These are phyloP conservation scores for Hirsutella rhossiliensis DNA, from an alignment of 2,329 filamentous ascomycete genomes.

Conservation along the genomic window DNA sequence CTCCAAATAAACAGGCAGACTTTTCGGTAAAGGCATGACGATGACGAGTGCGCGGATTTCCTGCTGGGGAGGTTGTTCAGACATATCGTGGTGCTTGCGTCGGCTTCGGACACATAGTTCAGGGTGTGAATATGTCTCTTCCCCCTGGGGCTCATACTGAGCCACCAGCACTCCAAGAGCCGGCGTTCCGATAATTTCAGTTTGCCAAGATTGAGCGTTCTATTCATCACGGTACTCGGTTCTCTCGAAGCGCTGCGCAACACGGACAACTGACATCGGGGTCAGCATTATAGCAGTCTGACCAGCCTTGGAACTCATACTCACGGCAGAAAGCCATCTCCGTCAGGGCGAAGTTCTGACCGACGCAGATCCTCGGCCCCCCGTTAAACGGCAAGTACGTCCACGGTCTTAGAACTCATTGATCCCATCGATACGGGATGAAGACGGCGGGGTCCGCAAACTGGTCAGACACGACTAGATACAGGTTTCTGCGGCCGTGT, in stretches of 20 bases:
- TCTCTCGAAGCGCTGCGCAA: conserved; percentile 48
- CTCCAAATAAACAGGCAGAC: too few relatives aligned
- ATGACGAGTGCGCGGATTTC: too few relatives aligned
- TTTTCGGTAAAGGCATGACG: too few relatives aligned
- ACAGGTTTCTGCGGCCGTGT: conserved; percentile 57
- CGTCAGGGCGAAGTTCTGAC: conserved; percentile 71
- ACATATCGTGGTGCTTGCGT: too few relatives aligned
- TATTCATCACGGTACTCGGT: conserved; percentile 36
- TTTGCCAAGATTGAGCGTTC: conserved; percentile 29
- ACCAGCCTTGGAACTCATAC: neutral
- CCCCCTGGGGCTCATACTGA: conserved; percentile 16
- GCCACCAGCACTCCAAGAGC: conserved; percentile 29
- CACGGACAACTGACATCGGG: conserved; percentile 24
- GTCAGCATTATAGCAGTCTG: neutral
- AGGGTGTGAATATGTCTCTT: neutral
- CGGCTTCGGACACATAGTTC: neutral
- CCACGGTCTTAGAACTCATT: conserved; percentile 54
- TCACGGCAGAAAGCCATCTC: conserved; percentile 39
- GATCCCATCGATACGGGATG: conserved; percentile 54
- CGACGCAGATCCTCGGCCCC: conserved; percentile 62
- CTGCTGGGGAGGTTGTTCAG: too few relatives aligned
- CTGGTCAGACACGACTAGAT: conserved; percentile 35
- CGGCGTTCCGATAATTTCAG: conserved; percentile 30
- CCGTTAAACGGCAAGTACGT: conserved; percentile 67
- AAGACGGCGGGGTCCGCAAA: conserved; percentile 38